Evolutionary conservation across 164 flowering plant species (phyloP).

Genomic region (Warburgia ugandensis): DNA sequence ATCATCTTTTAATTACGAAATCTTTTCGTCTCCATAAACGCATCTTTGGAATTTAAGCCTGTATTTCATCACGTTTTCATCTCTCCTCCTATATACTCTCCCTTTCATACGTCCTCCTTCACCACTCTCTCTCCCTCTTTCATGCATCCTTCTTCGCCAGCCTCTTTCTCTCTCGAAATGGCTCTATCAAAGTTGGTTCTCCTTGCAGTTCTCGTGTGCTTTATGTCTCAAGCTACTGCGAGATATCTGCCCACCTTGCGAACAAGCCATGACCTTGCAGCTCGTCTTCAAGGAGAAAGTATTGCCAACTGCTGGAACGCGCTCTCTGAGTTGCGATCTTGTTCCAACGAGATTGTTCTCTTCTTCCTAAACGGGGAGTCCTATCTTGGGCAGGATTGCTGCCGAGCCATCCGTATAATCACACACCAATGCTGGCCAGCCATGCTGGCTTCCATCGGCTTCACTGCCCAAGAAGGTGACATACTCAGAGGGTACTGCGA

Average conservation of each 20-base stretch:
- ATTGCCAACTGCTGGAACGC: constrained; percentile 38
- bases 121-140: no score
- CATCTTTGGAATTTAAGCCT: no score
- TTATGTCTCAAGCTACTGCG: background rate
- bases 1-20: no score
- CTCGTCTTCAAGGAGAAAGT: constrained; percentile 3
- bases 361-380: constrained; percentile 25
- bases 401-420: constrained; percentile 15
- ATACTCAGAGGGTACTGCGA: constrained; percentile 22
- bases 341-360: constrained; percentile 18
- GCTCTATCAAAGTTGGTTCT: background rate
- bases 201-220: background rate
- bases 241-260: background rate
- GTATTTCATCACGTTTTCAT: no score
- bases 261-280: background rate
- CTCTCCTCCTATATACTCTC: no score
- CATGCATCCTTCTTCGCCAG: no score
- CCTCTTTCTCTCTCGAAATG: background rate
- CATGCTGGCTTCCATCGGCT: constrained; percentile 17
- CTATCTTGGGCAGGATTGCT: constrained; percentile 18
- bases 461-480: constrained; percentile 17
- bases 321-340: constrained; percentile 22
- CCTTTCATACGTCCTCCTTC: no score
- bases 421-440: constrained; percentile 22
- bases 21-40: no score